Conservation (phyloP, 805 yeast genomes). For the Yarrowia divulgata region DNA sequence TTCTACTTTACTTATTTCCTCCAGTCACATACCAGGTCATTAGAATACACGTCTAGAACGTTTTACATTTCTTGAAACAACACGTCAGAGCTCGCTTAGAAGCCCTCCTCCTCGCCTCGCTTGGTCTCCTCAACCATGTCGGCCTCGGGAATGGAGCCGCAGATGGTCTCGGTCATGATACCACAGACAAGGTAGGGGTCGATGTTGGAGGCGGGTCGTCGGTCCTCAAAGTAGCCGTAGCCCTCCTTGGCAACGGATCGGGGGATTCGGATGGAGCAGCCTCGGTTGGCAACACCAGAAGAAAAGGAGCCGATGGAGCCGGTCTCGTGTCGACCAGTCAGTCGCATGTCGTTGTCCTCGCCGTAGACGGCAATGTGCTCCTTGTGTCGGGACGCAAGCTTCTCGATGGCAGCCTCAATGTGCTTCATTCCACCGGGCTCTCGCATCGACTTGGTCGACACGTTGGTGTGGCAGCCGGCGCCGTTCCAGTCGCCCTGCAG, state of each 20-base stretch:
- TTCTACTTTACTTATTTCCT: slow-evolving; percentile 32
- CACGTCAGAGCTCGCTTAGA: slow-evolving; percentile 2
- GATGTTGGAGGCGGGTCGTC: slow-evolving; percentile 99
- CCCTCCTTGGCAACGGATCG: slow-evolving; percentile 98
- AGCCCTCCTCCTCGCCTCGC: slow-evolving; percentile 33
- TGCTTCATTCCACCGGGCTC: slow-evolving; percentile 92
- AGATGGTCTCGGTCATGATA: slow-evolving; percentile 95
- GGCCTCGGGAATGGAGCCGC: slow-evolving; percentile 93
- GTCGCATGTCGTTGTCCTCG: slow-evolving; percentile 91
- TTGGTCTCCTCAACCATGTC: slow-evolving; percentile 73
- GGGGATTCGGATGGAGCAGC: slow-evolving; percentile 98
- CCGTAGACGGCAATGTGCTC: slow-evolving; percentile 97
- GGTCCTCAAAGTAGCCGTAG: slow-evolving; percentile 97
- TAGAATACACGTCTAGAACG: slow-evolving; percentile 32
- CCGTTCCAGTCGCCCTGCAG: slow-evolving; percentile 99
- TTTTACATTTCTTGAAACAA: slow-evolving; percentile 27
- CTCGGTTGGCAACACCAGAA: slow-evolving; percentile 99
- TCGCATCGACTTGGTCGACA: slow-evolving; percentile 92
- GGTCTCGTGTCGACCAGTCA: slow-evolving; percentile 98
- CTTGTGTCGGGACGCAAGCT: slow-evolving; percentile 92
- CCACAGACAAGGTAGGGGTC: slow-evolving; percentile 99
- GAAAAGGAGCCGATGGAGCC: slow-evolving; percentile 91
- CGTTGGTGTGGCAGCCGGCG: slow-evolving; percentile 99
- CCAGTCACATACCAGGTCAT: slow-evolving; percentile 26
- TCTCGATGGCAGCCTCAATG: slow-evolving; percentile 91